Evolutionary conservation across 371 early-diverging fungal genomes (phyloP).

Genomic region (Mortierella sp.): DNA sequence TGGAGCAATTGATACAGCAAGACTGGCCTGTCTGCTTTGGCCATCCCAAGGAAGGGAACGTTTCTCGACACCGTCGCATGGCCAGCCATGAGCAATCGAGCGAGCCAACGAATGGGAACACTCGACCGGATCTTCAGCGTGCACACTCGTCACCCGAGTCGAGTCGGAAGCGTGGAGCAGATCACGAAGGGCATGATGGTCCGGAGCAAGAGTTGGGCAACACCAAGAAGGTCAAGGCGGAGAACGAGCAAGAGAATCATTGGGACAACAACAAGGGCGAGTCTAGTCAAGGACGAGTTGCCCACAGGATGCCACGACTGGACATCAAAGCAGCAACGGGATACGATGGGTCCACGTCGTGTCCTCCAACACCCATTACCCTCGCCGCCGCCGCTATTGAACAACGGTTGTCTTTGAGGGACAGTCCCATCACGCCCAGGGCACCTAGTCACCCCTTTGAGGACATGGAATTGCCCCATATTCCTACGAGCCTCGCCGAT

Average conservation of each 20-base stretch:
- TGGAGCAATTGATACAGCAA: constrained; percentile 66
- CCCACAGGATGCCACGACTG: constrained; percentile 24
- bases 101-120: not conserved
- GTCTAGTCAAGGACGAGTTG: constrained; percentile 6
- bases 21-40: constrained; percentile 88
- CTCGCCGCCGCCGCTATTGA: not conserved
- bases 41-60: constrained; percentile 33
- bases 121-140: constrained; percentile 17
- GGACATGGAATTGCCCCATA: constrained; percentile 52
- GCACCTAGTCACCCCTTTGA: constrained; percentile 25
- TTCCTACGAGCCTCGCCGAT: constrained; percentile 67
- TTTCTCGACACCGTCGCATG: not conserved
- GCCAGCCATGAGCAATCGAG: not conserved
- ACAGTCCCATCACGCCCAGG: not conserved
- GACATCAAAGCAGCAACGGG: constrained; percentile 24
- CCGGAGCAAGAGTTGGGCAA: constrained; percentile 3
- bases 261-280: too few relatives aligned
- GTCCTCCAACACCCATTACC: constrained; percentile 16
- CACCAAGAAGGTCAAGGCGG: constrained; percentile 41
- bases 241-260: constrained; percentile 1
- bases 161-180: constrained; percentile 33
- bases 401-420: not conserved
- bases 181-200: constrained; percentile 1
- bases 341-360: constrained; percentile 10
- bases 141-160: constrained; percentile 10